These are phyloP conservation scores for Albugo laibachii DNA, from an alignment of 352 stramenopile genomes.

Conservation along the genomic window DNA sequence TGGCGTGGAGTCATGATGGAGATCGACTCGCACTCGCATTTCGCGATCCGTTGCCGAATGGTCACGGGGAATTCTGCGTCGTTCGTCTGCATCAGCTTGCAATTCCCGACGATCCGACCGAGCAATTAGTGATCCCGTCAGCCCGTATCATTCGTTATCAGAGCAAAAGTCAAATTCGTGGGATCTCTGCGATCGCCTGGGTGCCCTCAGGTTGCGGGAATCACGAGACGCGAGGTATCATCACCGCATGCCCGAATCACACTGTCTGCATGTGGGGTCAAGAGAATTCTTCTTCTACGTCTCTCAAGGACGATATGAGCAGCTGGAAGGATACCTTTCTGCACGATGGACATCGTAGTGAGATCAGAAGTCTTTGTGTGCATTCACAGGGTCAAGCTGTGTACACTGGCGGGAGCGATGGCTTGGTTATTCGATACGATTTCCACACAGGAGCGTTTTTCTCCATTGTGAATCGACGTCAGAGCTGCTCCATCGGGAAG, in stretches of 20 bases:
- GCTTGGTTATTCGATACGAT: constrained; percentile 50
- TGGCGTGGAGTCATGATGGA: constrained; percentile 54
- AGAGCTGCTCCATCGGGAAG: constrained; percentile 44
- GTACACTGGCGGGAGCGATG: constrained; percentile 55
- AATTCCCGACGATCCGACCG: constrained; percentile 6
- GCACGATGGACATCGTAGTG: constrained; percentile 52
- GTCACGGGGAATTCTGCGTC: constrained; percentile 56
- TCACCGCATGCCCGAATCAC: constrained; percentile 41
- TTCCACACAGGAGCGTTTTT: constrained; percentile 18
- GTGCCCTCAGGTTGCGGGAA: constrained; percentile 27
- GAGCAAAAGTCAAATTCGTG: constrained; percentile 35
- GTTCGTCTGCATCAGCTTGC: constrained; percentile 41
- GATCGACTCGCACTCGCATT: constrained; percentile 64
- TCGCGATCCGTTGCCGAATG: constrained; percentile 25
- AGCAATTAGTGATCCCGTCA: constrained; percentile 12
- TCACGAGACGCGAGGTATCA: constrained; percentile 23
- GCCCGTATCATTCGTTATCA: constrained; percentile 34
- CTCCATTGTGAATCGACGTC: constrained; percentile 45
- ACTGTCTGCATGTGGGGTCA: constrained; percentile 61
- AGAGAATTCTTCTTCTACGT: constrained; percentile 10
- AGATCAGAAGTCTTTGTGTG: constrained; percentile 54
- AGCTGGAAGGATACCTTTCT: constrained; percentile 22
- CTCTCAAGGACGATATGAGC: constrained; percentile 1
- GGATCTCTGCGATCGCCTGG: constrained; percentile 54
- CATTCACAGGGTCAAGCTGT: constrained; percentile 46